Evolutionary conservation across 345 rosid genomes (phyloP), one percentile per base, ranked within the genome.

Genomic region (Heritiera fomes): DNA sequence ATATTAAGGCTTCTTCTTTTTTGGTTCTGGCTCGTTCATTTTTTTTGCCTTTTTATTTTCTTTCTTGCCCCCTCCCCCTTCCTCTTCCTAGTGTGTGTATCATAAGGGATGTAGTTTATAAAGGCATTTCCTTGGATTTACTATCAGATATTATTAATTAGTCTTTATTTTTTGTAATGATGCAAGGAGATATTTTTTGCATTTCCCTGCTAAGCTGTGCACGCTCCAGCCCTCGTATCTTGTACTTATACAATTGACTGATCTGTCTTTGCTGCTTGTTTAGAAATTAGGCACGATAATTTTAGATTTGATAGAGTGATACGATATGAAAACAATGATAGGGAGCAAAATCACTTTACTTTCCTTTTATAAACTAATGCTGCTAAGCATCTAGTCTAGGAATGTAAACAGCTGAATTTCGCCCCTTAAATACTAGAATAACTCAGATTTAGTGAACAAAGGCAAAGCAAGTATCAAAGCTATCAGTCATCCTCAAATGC

Each of bases 401-500:
- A 52, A 49, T 49, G 53, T 12, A 8, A 13, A 14, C 7, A 14
- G 10, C 6, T 32, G 49, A 66, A 17, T 17, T 32, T 61, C 40
- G 11, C 5, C 8, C 2, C 32, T 3, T 23, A 59, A 59, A 59
- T 8, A 59, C 64, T 6, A 55, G 32, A 20, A 1, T 3, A 20
- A 9, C 6, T 23, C 4, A 60, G 15, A 58, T 58, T 58, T 10
- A 60, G 15, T 10, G 30, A 68, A 67, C 55, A 68, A 9, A 46
- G 8, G 43, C 43, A 4, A 41, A 41, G 28, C 13, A 41, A 41
- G 43, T 4, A 41, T 40, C 43, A 41, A 41, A 40, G 43, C 5
- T 59, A 85, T 62, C 52, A 84, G 71, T 95, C 99, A 87, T 95
- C 55, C 96, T 23, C 98, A 63, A 91, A 90, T 1, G 97, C 96